Evolutionary conservation across 2,329 filamentous ascomycete genomes (phyloP).

Genomic region (Penicillium frequentans): DNA sequence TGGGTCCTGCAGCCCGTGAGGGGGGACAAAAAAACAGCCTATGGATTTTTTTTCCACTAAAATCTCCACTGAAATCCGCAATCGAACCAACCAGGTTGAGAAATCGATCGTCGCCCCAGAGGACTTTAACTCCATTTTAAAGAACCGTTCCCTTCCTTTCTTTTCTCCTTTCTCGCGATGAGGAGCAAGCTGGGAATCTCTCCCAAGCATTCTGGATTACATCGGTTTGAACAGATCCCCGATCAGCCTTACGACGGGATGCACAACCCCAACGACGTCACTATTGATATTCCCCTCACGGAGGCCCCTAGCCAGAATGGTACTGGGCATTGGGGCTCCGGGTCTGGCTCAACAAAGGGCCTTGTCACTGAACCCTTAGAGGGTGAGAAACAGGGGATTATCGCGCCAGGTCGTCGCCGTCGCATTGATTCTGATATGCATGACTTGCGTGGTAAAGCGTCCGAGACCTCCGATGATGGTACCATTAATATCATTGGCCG

Average conservation of each 20-base stretch:
- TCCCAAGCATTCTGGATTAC: conserved; percentile 44
- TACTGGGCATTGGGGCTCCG: conserved; percentile 38
- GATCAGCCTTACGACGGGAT: conserved; percentile 40
- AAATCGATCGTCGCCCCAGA: conserved; percentile 1
- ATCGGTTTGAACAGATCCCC: conserved; percentile 46
- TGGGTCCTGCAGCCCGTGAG: conserved; percentile 2
- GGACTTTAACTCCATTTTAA: conserved; percentile 10
- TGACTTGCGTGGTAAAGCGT: conserved; percentile 30
- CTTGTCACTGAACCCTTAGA: conserved; percentile 16
- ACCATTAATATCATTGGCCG: conserved; percentile 59
- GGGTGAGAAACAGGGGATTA: conserved; percentile 33
- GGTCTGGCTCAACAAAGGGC: conserved; percentile 23
- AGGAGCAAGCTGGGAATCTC: conserved; percentile 35
- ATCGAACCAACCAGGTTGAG: conserved; percentile 19
- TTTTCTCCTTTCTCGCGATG: conserved; percentile 24
- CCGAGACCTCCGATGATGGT: conserved; percentile 51
- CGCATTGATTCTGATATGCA: conserved; percentile 25
- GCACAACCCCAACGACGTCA: conserved; percentile 53
- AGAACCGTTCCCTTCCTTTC: conserved; percentile 1
- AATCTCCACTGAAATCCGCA: conserved; percentile 2
- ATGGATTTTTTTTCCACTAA: conserved; percentile 6
- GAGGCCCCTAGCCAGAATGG: conserved; percentile 53
- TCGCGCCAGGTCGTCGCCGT: conserved; percentile 34
- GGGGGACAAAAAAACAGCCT: background rate
- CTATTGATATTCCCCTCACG: conserved; percentile 63